Base-by-base conservation (phyloP, 176 grass and related monocot genomes). In the Saccharum officinarum region DNA sequence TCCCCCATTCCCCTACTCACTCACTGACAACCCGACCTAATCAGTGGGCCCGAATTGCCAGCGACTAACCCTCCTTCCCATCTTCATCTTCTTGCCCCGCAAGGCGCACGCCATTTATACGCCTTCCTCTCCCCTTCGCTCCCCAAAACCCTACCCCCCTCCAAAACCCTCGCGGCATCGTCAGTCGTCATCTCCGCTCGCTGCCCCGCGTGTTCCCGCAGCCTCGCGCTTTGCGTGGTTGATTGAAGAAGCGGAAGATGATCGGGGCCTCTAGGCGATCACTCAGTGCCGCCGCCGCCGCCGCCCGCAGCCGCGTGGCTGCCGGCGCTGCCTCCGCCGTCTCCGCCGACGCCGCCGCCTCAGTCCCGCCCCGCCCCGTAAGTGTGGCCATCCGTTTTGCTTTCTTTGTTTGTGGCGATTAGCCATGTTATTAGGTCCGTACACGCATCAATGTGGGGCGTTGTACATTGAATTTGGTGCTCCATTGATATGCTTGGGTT, bases 201-300 rank as follows among this genome's bases (percentile, higher is more conserved):
- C 71, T 22, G 72, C 30, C 31, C 28, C 68, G 26, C 37, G 1
- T 8, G 8, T 10, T 2, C 23, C 20, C 2, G 45, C 30, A 37
- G 18, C 45, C 67, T 83, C 38, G 36, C 38, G 26, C 30, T 75
- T 25, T 13, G 22, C 18, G 34, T 25, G 18, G 39, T 34, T 38
- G 73, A 15, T 34, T 38, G 68, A 26, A 20, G 68, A n/a, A 66
- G 76, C 60, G 20, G 73, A 47, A 84, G 87, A 99, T 99, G 97
- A 81, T 99, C 2, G 92, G 93, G 25, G 88, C 82, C 82, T 94
- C 97, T 36, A 96, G 93, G 87, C 90, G 97, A 73, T 94, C 93
- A 42, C 75, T 92, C 78, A 83, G 86, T 78, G 71, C 86, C 30
- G 82, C 71, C 38, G 82, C 71, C 28, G 73, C 81, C 62, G 80